Base-by-base conservation (phyloP, 202 grass and related monocot species). In the Bolboschoenoplectus hybrid region DNA sequence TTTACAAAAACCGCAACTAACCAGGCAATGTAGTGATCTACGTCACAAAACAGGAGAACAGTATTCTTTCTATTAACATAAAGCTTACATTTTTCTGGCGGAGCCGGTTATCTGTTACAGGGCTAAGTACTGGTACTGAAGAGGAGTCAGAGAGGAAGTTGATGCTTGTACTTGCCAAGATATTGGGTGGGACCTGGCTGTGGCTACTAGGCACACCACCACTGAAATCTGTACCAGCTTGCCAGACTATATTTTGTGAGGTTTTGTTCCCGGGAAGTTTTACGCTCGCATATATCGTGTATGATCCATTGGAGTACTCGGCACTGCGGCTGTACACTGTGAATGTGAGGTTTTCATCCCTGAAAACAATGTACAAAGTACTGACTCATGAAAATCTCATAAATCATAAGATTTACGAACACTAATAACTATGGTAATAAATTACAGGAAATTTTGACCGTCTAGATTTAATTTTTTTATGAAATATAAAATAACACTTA, bases 241-340 rank as follows among this genome's bases (percentile, higher is more conserved):
- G 88, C 88, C 88, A 92, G 71, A 74, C 63, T n/a, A 79, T 81
- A 77, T 76, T 85, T 71, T 82, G 82, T 9, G 41, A 52, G 17
- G 89, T 85, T 26, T 35, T 20, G 58, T 91, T 91, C 17, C 39
- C 52, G 1, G 85, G 89, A 55, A 91, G 38, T 38, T 47, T 57
- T 61, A 86, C n/a, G 3, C 87, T 87, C 17, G 92, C 86, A 62
- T 94, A 87, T 85, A 91, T 87, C 6, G 76, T 88, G 81, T 87
- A 91, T 2, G 39, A 14, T 6, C 88, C 88, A 81, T 55, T 60
- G 10, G 53, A 41, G 53, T 86, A 91, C 67, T 89, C 86, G 0
- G 89, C 92, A 2, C 40, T 76, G 4, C 35, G 70, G 72, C 13
- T 80, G 80, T 89, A 86, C 16, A 91, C 87, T 1, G 62, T 2